Percentiles rank a stretch among this genome's conserved stretches.
Conservation (phyloP, 2,329 filamentous ascomycete genomes). For the Fusarium sarcochroum region DNA sequence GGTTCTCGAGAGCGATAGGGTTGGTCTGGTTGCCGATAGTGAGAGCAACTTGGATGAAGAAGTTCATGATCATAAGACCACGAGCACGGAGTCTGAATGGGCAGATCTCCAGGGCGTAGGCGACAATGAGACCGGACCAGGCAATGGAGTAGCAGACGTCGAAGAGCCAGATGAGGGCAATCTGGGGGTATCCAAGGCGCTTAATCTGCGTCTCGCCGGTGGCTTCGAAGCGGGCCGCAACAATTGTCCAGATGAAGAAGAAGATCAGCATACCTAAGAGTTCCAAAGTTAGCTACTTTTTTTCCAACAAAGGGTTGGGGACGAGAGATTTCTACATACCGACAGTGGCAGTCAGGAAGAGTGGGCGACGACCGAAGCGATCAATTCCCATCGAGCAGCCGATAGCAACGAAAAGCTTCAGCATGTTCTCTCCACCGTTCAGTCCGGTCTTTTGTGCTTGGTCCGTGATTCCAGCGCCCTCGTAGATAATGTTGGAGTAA, state of each 20-base stretch:
- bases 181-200: conserved; percentile 65
- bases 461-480: conserved; percentile 70
- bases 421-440: conserved; percentile 29
- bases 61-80: conserved; percentile 75
- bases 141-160: conserved; percentile 72
- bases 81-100: conserved; percentile 71
- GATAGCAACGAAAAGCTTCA: conserved; percentile 25
- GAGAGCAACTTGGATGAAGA: conserved; percentile 72
- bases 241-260: conserved; percentile 27
- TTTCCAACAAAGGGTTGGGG: fast-evolving
- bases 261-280: conserved; percentile 57
- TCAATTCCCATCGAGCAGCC: conserved; percentile 31
- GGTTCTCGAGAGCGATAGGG: conserved; percentile 72
- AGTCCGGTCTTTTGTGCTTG: conserved; percentile 63
- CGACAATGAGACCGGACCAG: conserved; percentile 70
- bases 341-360: conserved; percentile 64
- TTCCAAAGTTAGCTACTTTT: not conserved
- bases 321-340: not conserved
- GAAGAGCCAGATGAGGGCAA: conserved; percentile 73
- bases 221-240: conserved; percentile 25
- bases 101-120: conserved; percentile 72
- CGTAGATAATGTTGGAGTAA: conserved; percentile 74
- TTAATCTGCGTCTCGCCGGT: conserved; percentile 10
- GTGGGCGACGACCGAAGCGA: conserved; percentile 62
- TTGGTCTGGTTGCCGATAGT: conserved; percentile 75